phyloP scores from a whole-genome alignment of 2,329 filamentous ascomycete species.

The Colletotrichum graminicola region DNA sequence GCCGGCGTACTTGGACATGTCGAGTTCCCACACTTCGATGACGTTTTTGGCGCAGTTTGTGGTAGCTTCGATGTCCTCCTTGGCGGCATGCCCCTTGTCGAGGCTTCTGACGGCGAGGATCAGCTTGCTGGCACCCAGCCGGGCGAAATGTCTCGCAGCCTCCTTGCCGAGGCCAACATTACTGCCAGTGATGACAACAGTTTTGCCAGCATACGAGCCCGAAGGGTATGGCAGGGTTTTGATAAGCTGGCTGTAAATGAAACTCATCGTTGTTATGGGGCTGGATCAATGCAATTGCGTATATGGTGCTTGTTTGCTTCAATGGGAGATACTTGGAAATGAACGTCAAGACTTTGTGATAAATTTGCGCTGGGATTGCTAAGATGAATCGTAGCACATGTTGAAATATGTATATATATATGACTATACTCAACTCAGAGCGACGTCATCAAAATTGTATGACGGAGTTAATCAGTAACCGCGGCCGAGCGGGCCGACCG shows the following conservation, averaged over 20 bases:
- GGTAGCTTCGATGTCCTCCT: constrained; percentile 50
- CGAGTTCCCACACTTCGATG: constrained; percentile 64
- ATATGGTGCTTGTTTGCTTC: neutral
- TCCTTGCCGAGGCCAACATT: constrained; percentile 53
- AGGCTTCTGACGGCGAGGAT: constrained; percentile 43
- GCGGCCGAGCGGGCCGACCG: constrained; percentile 1
- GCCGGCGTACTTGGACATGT: constrained; percentile 61
- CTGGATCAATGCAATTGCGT: neutral
- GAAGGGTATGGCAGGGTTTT: constrained; percentile 44
- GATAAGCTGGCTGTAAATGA: constrained; percentile 38
- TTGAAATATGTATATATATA: neutral
- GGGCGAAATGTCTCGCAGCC: constrained; percentile 49
- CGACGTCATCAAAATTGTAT: neutral
- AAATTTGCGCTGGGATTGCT: too few species aligned
- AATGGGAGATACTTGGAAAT: neutral
- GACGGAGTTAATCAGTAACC: constrained; percentile 7
- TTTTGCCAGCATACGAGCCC: constrained; percentile 47
- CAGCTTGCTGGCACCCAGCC: constrained; percentile 39
- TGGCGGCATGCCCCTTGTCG: constrained; percentile 49
- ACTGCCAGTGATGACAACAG: constrained; percentile 51
- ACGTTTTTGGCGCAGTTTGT: constrained; percentile 44
- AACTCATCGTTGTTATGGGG: constrained; percentile 10
- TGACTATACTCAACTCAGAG: too few species aligned
- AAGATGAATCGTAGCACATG: too few species aligned
- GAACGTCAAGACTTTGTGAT: too few species aligned